These are phyloP conservation scores for Petunia hybrid DNA, from an alignment of 305 asterid species.

Conservation along the genomic window DNA sequence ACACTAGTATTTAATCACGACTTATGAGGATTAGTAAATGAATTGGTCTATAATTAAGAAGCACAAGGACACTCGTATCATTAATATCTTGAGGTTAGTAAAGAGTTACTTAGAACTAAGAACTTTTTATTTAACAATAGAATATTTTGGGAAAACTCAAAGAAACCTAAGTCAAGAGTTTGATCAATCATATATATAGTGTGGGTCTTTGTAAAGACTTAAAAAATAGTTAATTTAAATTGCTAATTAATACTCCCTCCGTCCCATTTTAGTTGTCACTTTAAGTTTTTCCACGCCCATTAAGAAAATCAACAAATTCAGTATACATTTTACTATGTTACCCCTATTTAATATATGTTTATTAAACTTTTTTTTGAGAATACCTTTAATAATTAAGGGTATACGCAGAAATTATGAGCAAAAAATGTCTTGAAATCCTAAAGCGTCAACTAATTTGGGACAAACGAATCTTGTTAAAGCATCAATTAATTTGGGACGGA, in stretches of 20 bases:
- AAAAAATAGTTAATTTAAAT: slow-evolving; percentile 42
- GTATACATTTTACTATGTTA: too few species aligned
- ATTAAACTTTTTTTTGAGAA: too few species aligned
- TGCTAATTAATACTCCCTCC: too few species aligned
- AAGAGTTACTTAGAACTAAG: too few species aligned
- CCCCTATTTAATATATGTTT: too few species aligned
- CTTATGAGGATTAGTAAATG: background rate
- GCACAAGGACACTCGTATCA: background rate
- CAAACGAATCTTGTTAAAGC: too few species aligned
- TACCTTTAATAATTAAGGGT: background rate
- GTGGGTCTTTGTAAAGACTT: slow-evolving; percentile 33
- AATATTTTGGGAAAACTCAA: slow-evolving; percentile 26
- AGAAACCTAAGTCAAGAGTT: slow-evolving; percentile 51
- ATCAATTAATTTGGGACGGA: too few species aligned
- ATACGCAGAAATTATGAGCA: background rate
- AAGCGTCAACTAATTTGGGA: too few species aligned
- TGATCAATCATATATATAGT: slow-evolving; percentile 37
- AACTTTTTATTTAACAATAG: background rate
- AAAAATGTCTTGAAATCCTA: too few species aligned
- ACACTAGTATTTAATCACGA: background rate
- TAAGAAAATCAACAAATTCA: too few species aligned
- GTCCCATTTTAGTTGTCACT: too few species aligned
- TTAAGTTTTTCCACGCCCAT: too few species aligned
- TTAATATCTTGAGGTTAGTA: background rate
- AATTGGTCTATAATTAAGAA: background rate